Evolutionary conservation across 129 eudicot species (phyloP), one percentile per base, ranked within the genome.

Genomic region (Ambrosia trifida): DNA sequence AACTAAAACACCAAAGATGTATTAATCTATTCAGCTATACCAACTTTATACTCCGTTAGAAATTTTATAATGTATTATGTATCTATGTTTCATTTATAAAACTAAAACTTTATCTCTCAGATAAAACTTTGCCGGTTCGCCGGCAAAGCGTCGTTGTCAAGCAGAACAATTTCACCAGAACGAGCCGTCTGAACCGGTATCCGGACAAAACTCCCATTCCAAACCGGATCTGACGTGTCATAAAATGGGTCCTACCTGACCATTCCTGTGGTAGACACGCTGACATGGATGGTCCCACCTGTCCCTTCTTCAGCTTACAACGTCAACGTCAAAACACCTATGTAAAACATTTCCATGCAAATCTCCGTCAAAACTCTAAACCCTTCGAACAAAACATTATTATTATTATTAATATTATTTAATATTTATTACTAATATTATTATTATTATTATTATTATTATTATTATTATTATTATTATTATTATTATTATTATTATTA

Each of bases 121-220:
- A 63, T 43, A 49, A 69, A 69, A 57, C 57, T 8, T 16, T 69
- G 86, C 78, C 78, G 70, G 57, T 33, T 44, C 87, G 94, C 82
- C 85, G 89, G 89, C 93, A 36, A 44, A 64, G 80, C 76, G 79
- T 87, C 87, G 66, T 71, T 82, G 72, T 87, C 87, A 74, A 49
- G 52, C 68, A 82, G 61, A 81, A 78, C 78, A 80, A 70, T 41
- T 57, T 68, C 66, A 19, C 74, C 68, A 71, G 70, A 72, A 72
- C 80, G 83, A 80, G 81, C 62, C 82, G 81, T 74, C 75, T 64
- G 80, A 72, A 69, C 81, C 76, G 78, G 61, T 5, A 14, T 79
- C 59, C 82, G 62, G 81, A 84, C 87, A 82, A 84, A 82, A 8
- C 38, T 11, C 47, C 61, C 41, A 57, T 54, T 50, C 75, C 68